Evolutionary conservation across 2,329 filamentous ascomycete genomes (phyloP).

Genomic region (Coniochaeta sp.): DNA sequence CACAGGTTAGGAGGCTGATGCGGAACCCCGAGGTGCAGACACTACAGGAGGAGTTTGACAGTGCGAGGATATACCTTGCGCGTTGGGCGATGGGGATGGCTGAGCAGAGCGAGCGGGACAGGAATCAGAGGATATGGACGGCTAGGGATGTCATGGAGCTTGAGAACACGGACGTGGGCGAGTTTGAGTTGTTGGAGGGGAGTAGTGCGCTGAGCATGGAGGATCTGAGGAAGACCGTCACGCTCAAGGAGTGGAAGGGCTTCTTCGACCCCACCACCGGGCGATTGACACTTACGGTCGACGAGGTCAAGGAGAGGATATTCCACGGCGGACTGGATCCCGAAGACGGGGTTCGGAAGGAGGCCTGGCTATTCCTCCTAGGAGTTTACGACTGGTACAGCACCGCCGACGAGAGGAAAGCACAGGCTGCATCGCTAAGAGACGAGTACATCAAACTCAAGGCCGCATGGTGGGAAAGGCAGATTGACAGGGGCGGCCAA

Average conservation of each 20-base stretch:
- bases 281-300: slow-evolving; percentile 68
- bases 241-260: slow-evolving; percentile 78
- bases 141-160: slow-evolving; percentile 87
- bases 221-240: slow-evolving; percentile 71
- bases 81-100: slow-evolving; percentile 98
- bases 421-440: slow-evolving; percentile 73
- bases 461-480: slow-evolving; percentile 90
- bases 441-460: slow-evolving; percentile 95
- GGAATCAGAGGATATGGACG: slow-evolving; percentile 84
- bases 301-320: slow-evolving; percentile 94
- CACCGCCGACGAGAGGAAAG: slow-evolving; percentile 75
- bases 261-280: slow-evolving; percentile 79
- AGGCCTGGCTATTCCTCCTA: slow-evolving; percentile 91
- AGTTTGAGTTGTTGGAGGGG: slow-evolving; percentile 90
- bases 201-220: slow-evolving; percentile 65
- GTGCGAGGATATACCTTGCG: slow-evolving; percentile 86
- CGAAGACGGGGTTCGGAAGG: slow-evolving; percentile 88
- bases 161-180: slow-evolving; percentile 89
- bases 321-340: slow-evolving; percentile 89
- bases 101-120: slow-evolving; percentile 87
- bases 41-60: slow-evolving; percentile 94
- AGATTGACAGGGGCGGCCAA: slow-evolving; percentile 74
- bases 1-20: slow-evolving; percentile 77
- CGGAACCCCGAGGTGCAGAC: slow-evolving; percentile 92
- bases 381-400: slow-evolving; percentile 94